Conservation (phyloP, 352 stramenopile genomes). For the Phytophthora hibernalis region DNA sequence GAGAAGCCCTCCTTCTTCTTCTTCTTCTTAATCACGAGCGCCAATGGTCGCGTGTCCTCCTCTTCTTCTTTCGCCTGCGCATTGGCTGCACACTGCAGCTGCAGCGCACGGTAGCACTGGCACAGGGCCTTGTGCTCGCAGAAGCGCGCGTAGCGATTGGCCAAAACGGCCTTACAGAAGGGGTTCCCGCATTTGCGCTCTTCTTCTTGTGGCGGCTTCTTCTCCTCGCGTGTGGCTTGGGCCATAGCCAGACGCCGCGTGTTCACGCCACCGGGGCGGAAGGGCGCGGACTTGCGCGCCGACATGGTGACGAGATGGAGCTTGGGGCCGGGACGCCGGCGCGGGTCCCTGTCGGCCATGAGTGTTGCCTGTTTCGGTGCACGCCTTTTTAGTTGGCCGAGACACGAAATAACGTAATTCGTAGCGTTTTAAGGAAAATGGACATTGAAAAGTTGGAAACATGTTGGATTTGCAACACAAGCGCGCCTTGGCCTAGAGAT, state of each 20-base stretch:
- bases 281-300: slow-evolving; percentile 38
- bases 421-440: slow-evolving; percentile 1
- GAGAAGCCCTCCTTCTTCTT: slow-evolving; percentile 31
- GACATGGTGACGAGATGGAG: slow-evolving; percentile 16
- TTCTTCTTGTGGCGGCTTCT: neutral
- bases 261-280: slow-evolving; percentile 23
- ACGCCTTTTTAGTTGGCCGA: neutral
- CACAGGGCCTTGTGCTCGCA: slow-evolving; percentile 61
- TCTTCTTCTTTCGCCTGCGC: slow-evolving; percentile 28
- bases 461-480: slow-evolving; percentile 29
- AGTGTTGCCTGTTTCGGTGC: slow-evolving; percentile 9
- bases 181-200: slow-evolving; percentile 47
- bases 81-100: slow-evolving; percentile 55
- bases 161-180: slow-evolving; percentile 54
- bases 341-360: slow-evolving; percentile 24
- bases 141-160: slow-evolving; percentile 50
- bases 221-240: neutral
- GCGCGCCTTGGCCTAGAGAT: slow-evolving; percentile 56
- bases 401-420: slow-evolving; percentile 20
- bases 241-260: slow-evolving; percentile 23
- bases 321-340: no score
- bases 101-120: slow-evolving; percentile 59
- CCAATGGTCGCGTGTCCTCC: slow-evolving; percentile 22
- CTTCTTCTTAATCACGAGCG: slow-evolving; percentile 12
- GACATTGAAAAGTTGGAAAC: slow-evolving; percentile 3